phyloP scores from a whole-genome alignment of 2,329 filamentous ascomycete species.

The Fusarium circinatum region DNA sequence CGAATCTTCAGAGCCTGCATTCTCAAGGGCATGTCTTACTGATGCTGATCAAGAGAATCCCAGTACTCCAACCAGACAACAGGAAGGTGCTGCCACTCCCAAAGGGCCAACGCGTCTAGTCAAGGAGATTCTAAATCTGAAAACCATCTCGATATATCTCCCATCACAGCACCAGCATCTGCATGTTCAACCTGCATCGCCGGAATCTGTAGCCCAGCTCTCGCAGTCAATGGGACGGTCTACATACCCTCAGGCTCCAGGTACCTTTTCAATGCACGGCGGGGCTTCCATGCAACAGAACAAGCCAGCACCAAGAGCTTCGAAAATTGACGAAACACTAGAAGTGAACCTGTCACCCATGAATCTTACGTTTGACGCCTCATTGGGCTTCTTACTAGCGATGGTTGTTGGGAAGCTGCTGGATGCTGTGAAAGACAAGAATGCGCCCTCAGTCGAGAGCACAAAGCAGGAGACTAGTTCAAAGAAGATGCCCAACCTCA shows the following conservation, averaged over 20 bases:
- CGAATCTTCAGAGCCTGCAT: constrained; percentile 45
- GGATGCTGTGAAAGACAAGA: constrained; percentile 53
- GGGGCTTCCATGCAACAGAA: constrained; percentile 13
- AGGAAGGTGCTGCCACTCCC: constrained; percentile 60
- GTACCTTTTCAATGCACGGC: constrained; percentile 66
- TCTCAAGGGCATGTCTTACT: constrained; percentile 39
- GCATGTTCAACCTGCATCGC: constrained; percentile 47
- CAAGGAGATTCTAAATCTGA: constrained; percentile 64
- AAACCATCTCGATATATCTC: constrained; percentile 64
- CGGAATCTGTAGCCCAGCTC: constrained; percentile 44
- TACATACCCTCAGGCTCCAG: constrained; percentile 64
- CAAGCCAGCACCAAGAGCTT: background rate
- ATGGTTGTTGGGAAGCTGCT: constrained; percentile 62
- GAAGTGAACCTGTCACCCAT: constrained; percentile 65
- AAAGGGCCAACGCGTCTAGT: constrained; percentile 64
- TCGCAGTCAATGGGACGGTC: constrained; percentile 51
- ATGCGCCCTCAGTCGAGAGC: constrained; percentile 1
- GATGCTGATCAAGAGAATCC: constrained; percentile 27
- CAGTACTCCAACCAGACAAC: constrained; percentile 24
- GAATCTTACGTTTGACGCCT: constrained; percentile 64
- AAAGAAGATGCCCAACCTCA: constrained; percentile 52
- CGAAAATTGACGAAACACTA: constrained; percentile 45
- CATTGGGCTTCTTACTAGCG: constrained; percentile 64
- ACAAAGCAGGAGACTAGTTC: constrained; percentile 19
- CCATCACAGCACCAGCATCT: constrained; percentile 61